phyloP scores from a whole-genome alignment of 257 asterid genomes.

The Nyctanthes arbortristis region DNA sequence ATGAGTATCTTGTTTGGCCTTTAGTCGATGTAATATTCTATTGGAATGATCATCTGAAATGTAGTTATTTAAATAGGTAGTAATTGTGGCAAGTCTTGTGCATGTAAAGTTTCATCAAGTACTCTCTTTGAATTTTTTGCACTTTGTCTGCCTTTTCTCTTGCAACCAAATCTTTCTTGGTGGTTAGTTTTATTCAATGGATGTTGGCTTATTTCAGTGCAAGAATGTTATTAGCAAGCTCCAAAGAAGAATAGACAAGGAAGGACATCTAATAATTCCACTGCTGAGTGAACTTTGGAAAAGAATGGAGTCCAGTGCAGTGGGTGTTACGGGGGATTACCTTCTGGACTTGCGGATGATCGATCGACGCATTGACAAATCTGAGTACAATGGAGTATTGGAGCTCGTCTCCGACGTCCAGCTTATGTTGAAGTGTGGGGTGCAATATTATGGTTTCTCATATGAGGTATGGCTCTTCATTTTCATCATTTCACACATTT shows the following conservation, averaged over 20 bases:
- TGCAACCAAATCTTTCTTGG: constrained; percentile 1
- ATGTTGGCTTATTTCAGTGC: constrained; percentile 59
- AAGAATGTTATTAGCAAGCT: constrained; percentile 82
- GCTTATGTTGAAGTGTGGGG: constrained; percentile 71
- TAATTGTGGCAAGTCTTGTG: background rate
- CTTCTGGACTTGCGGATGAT: constrained; percentile 69
- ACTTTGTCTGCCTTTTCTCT: background rate
- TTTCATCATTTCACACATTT: background rate
- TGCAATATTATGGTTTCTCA: constrained; percentile 70
- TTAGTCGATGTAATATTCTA: background rate
- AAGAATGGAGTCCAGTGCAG: constrained; percentile 61
- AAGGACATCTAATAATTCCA: constrained; percentile 87
- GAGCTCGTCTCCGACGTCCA: constrained; percentile 89
- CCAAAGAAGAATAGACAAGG: constrained; percentile 82
- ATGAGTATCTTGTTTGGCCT: background rate
- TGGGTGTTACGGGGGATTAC: constrained; percentile 54
- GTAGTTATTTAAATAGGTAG: background rate
- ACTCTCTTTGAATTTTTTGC: background rate
- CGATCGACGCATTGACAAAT: constrained; percentile 64
- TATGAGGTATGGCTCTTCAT: constrained; percentile 60
- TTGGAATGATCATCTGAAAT: background rate
- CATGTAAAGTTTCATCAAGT: background rate
- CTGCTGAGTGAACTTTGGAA: constrained; percentile 89
- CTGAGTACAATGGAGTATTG: constrained; percentile 67
- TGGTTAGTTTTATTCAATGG: constrained; percentile 14